Base-by-base conservation (phyloP, 768 basidiomycete species). In the Tubosaeta sp. region DNA sequence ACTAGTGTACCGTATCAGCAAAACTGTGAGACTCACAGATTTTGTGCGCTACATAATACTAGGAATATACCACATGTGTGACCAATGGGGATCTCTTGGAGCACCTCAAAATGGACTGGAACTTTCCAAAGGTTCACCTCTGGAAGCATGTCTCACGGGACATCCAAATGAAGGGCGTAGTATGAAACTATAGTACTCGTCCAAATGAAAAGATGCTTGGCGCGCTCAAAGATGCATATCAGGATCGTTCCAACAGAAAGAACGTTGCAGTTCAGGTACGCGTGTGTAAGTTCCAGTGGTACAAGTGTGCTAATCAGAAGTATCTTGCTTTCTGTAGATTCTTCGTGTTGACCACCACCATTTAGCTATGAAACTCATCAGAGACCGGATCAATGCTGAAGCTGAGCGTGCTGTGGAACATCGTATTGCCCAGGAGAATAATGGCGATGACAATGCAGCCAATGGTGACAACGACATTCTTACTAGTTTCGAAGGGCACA, bases 71-170 rank as follows among this genome's bases (percentile, higher is more conserved):
- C n/a, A 7, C 37, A 38, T n/a, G 8, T 16, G 37, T n/a, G 34
- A 4, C 34, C 11, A 4, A 35, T 38, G 37, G 37, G 13, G 37
- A 38, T 1, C 4, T 38, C 16, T 38, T n/a, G n/a, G 16, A 35
- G 34, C 11, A 35, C 34, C 34, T 35, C 16, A 38, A 38, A 38
- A 41, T 57, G 10, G 54, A 64, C 27, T 72, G 69, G 67, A 54
- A 71, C 34, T 73, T 73, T 41, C 70, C 66, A 0, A 75, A 75
- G 51, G 46, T 55, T 0, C 73, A 76, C 34, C 54, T 59, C 0
- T 66, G 69, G 38, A 45, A 54, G 4, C 73, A 76, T 50, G 35
- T 66, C 0, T 64, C 71, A 25, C 46, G 53, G 6, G 65, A 74
- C 38, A 73, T 76, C 8, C 22, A 46, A 22, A 10, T 4, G 0